A percentile compares a stretch with the other conserved stretches of the same genome.
These are phyloP conservation scores for Solioccasus polychromus DNA, from an alignment of 768 basidiomycete genomes.

Conservation along the genomic window DNA sequence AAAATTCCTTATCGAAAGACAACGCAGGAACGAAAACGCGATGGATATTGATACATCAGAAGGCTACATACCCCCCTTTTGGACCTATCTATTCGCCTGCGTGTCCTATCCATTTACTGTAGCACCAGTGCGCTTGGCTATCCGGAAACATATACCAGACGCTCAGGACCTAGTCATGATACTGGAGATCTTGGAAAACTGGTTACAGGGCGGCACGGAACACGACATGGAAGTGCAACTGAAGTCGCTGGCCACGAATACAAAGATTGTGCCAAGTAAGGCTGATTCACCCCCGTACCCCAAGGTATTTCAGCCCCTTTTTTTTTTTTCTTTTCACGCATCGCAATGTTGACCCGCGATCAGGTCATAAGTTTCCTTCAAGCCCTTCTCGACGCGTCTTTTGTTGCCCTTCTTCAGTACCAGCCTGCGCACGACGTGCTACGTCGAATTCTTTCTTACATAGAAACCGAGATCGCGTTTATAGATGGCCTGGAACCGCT, in stretches of 20 bases:
- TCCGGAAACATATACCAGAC: slow-evolving; percentile 39
- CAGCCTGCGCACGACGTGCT: slow-evolving; percentile 56
- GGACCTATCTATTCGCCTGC: slow-evolving; percentile 36
- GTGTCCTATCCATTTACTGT: slow-evolving; percentile 41
- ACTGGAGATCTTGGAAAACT: slow-evolving; percentile 36
- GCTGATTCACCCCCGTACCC: slow-evolving; percentile 24
- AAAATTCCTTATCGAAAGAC: slow-evolving; percentile 38
- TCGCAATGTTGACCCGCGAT: slow-evolving; percentile 34
- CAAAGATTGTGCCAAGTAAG: slow-evolving; percentile 13
- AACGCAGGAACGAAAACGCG: slow-evolving; percentile 27
- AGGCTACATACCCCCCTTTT: slow-evolving; percentile 32
- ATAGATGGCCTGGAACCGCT: slow-evolving; percentile 52
- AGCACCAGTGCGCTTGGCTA: slow-evolving; percentile 40
- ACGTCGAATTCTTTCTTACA: slow-evolving; percentile 43
- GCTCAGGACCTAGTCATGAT: slow-evolving; percentile 38
- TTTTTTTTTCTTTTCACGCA: slow-evolving; percentile 20
- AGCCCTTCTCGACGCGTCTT: slow-evolving; percentile 67
- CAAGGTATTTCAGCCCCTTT: slow-evolving; percentile 40
- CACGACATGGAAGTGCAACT: slow-evolving; percentile 21
- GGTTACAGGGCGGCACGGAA: slow-evolving; percentile 36
- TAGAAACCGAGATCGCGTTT: slow-evolving; percentile 54
- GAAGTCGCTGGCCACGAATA: slow-evolving; percentile 18
- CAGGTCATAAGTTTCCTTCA: slow-evolving; percentile 63
- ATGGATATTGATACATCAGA: slow-evolving; percentile 38
- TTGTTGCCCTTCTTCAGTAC: slow-evolving; percentile 64